phyloP scores from a whole-genome alignment of 2,329 filamentous ascomycete species.

The Clonostachys rosea region DNA sequence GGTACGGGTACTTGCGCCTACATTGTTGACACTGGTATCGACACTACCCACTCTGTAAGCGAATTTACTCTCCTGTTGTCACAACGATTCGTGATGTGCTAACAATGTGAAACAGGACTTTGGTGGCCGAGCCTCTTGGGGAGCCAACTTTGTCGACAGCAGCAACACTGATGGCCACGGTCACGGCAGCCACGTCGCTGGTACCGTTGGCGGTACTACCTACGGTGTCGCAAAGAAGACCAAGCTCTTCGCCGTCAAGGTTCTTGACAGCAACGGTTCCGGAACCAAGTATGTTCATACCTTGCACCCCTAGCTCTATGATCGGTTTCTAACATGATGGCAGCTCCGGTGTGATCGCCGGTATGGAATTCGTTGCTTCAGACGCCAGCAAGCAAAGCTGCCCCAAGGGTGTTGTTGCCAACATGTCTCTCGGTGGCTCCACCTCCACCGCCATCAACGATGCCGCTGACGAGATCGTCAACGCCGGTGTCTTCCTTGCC shows the following conservation, averaged over 20 bases:
- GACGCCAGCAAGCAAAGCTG: conserved; percentile 27
- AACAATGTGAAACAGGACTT: conserved; percentile 20
- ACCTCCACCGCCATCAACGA: conserved; percentile 38
- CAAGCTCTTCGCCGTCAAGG: conserved; percentile 37
- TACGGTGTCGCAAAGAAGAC: conserved; percentile 42
- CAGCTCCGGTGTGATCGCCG: conserved; percentile 34
- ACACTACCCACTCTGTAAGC: conserved; percentile 24
- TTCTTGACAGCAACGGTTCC: conserved; percentile 28
- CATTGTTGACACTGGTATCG: conserved; percentile 39
- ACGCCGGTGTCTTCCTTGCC: conserved; percentile 41
- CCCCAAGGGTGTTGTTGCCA: conserved; percentile 39
- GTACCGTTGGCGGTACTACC: conserved; percentile 32
- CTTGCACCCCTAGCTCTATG: conserved; percentile 9
- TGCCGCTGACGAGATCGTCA: conserved; percentile 36
- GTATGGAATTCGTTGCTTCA: conserved; percentile 33
- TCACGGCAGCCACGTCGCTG: conserved; percentile 42
- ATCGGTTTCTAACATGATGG: not conserved
- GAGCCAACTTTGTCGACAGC: conserved; percentile 28
- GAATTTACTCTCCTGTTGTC: not conserved
- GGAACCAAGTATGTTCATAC: conserved; percentile 33
- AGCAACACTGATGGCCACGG: conserved; percentile 33
- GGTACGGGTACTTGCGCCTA: conserved; percentile 35
- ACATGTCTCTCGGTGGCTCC: conserved; percentile 50
- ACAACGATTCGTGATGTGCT: not conserved
- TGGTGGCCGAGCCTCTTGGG: conserved; percentile 31